Percentiles rank a stretch among this genome's conserved stretches.
phyloP scores from a whole-genome alignment of 148 eudicot species.

The Dysphania ambrosioides region DNA sequence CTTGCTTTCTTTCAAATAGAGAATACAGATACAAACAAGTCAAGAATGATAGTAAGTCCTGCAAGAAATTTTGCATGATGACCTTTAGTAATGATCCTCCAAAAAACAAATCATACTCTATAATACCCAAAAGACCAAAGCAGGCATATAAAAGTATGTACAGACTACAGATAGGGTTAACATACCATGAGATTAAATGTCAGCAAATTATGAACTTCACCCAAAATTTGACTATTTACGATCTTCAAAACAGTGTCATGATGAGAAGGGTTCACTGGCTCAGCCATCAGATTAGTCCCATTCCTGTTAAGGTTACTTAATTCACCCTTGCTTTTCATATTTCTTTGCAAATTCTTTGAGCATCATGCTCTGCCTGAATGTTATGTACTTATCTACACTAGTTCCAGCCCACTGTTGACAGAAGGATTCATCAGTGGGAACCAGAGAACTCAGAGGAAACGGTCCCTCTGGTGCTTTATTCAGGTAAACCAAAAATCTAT shows the following conservation, averaged over 20 bases:
- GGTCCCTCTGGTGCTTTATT: constrained; percentile 91
- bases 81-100: background rate
- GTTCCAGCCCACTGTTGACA: constrained; percentile 95
- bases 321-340: constrained; percentile 50
- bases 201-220: background rate
- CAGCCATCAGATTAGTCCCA: constrained; percentile 1
- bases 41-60: constrained; percentile 19
- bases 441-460: constrained; percentile 83
- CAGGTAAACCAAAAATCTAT: constrained; percentile 73
- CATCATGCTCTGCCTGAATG: constrained; percentile 73
- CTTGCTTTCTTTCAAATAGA: constrained; percentile 12
- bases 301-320: background rate
- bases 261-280: background rate
- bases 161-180: background rate
- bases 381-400: constrained; percentile 71
- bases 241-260: constrained; percentile 5
- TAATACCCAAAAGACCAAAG: background rate
- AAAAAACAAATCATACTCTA: background rate
- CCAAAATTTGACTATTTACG: background rate
- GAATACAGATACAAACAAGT: constrained; percentile 16
- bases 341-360: constrained; percentile 78
- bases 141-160: background rate
- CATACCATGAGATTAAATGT: constrained; percentile 15
- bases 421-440: constrained; percentile 85
- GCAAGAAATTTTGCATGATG: constrained; percentile 1